Evolutionary conservation across 306 rosid genomes (phyloP).

Genomic region (Phaseolus lunatus): DNA sequence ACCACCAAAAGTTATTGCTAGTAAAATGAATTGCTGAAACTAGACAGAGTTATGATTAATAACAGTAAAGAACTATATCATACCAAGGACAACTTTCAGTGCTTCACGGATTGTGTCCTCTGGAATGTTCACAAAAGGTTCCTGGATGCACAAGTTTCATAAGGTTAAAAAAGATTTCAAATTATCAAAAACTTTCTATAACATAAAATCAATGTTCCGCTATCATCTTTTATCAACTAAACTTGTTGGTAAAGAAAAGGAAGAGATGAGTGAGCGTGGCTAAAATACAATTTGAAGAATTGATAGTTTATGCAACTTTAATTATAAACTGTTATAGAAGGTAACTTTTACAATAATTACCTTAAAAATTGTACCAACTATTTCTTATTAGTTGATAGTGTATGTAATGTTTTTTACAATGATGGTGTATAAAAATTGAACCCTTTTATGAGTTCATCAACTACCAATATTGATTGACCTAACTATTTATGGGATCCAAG

Average conservation of each 20-base stretch:
- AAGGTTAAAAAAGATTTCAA: conserved; percentile 13
- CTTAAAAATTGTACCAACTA: no score
- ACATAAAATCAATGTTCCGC: background rate
- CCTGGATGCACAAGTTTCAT: conserved; percentile 60
- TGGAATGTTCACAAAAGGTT: conserved; percentile 95
- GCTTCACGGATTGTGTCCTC: conserved; percentile 92
- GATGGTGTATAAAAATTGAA: no score
- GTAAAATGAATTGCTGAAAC: conserved; percentile 24
- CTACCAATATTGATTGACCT: background rate
- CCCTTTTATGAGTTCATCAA: background rate
- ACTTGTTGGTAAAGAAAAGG: background rate
- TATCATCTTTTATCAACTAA: background rate
- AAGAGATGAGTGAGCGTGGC: background rate
- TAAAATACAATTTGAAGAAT: conserved; percentile 23
- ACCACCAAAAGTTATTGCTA: conserved; percentile 35
- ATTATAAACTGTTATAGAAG: no score
- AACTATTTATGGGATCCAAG: conserved; percentile 6
- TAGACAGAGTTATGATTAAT: conserved; percentile 1
- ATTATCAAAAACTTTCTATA: conserved; percentile 22
- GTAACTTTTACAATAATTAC: no score
- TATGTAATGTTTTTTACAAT: no score
- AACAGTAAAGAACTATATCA: conserved; percentile 19
- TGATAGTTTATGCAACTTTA: background rate
- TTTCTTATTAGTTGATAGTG: no score
- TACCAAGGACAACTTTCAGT: conserved; percentile 92